Evolutionary conservation across 768 basidiomycete species (phyloP).

Genomic region (Leccinum truebloodii): DNA sequence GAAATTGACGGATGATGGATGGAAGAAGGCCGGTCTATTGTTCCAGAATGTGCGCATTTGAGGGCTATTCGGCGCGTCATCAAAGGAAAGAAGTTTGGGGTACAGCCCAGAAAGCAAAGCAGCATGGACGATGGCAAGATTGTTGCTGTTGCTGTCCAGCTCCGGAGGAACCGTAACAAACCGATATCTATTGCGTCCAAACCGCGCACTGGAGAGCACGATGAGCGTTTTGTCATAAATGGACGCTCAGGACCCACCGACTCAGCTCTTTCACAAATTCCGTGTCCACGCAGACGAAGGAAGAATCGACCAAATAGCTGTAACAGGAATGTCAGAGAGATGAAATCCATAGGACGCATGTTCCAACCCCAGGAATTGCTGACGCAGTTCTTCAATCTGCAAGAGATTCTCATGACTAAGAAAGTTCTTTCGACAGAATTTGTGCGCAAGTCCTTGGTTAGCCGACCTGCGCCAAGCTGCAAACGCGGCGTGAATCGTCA

Average conservation of each 20-base stretch:
- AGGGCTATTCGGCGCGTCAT: constrained; percentile 43
- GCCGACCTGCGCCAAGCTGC: constrained; percentile 77
- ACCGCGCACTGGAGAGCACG: constrained; percentile 59
- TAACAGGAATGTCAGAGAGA: constrained; percentile 3
- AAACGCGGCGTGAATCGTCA: constrained; percentile 92
- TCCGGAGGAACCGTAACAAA: constrained; percentile 76
- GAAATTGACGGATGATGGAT: constrained; percentile 93
- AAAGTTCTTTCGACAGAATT: constrained; percentile 80
- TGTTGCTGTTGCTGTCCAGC: constrained; percentile 67
- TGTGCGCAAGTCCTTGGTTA: constrained; percentile 59
- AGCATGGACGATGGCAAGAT: constrained; percentile 68
- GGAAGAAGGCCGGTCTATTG: constrained; percentile 75
- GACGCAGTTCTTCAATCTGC: constrained; percentile 94
- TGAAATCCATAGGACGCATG: constrained; percentile 4
- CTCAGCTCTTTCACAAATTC: constrained; percentile 69
- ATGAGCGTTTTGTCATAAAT: constrained; percentile 9
- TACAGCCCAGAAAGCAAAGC: constrained; percentile 86
- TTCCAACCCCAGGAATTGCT: constrained; percentile 76
- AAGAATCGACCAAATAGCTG: constrained; percentile 87
- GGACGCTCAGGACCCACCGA: constrained; percentile 40
- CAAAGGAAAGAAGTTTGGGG: constrained; percentile 84
- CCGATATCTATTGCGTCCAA: constrained; percentile 68
- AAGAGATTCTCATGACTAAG: constrained; percentile 91
- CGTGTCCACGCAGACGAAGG: constrained; percentile 72
- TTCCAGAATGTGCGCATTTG: constrained; percentile 81